These are phyloP conservation scores for Isabelozyma rhagii DNA, from an alignment of 805 yeast genomes.

Conservation along the genomic window DNA sequence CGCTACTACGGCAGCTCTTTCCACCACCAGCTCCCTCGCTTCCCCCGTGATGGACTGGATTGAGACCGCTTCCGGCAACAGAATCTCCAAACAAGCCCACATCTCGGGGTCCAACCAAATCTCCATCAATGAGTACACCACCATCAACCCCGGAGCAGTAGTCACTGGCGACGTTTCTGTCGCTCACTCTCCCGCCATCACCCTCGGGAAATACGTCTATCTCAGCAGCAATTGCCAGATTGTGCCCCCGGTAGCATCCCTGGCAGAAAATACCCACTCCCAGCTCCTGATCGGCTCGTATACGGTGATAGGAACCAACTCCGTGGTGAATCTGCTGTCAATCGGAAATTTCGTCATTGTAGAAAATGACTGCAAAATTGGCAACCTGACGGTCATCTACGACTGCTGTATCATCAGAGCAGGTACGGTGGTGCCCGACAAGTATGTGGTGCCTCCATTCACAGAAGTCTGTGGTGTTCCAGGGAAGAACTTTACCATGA, in stretches of 20 bases:
- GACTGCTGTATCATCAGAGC: slow-evolving; percentile 51
- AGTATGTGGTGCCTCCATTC: slow-evolving; percentile 50
- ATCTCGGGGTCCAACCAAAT: slow-evolving; percentile 43
- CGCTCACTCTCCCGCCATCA: slow-evolving; percentile 16
- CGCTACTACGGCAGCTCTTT: too few species aligned
- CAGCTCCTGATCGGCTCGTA: slow-evolving; percentile 46
- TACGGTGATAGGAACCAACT: slow-evolving; percentile 35
- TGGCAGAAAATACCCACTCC: slow-evolving; percentile 10
- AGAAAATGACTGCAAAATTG: slow-evolving; percentile 39
- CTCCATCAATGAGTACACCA: slow-evolving; percentile 45
- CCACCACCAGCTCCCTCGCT: not conserved
- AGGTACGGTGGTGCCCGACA: slow-evolving; percentile 40
- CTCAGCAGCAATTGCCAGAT: slow-evolving; percentile 27
- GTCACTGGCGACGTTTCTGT: slow-evolving; percentile 31
- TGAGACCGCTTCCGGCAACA: slow-evolving; percentile 51
- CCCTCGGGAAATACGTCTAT: slow-evolving; percentile 47
- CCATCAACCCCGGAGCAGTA: slow-evolving; percentile 34
- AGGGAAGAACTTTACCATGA: slow-evolving; percentile 26
- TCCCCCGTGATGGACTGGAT: slow-evolving; percentile 28
- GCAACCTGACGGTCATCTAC: slow-evolving; percentile 37
- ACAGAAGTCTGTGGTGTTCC: slow-evolving; percentile 42
- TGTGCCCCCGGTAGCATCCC: slow-evolving; percentile 22
- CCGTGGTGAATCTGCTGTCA: slow-evolving; percentile 30
- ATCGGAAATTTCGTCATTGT: slow-evolving; percentile 51
- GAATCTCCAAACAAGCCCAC: slow-evolving; percentile 43